These are phyloP conservation scores for Aureobasidium sp. DNA, from an alignment of 2,329 filamentous ascomycete genomes.

Conservation along the genomic window DNA sequence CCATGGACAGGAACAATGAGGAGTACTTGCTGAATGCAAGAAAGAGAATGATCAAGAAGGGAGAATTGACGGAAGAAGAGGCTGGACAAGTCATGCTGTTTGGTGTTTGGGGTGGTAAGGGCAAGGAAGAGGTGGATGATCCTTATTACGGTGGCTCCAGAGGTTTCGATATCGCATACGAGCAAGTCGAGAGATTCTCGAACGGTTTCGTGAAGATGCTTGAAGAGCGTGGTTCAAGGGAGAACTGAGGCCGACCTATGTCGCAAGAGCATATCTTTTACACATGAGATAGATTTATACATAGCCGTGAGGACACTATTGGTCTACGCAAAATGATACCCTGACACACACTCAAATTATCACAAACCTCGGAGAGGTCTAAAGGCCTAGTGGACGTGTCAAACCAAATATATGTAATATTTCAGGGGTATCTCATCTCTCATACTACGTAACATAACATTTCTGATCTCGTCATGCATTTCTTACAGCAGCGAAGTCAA, in stretches of 20 bases:
- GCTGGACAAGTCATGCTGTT: conserved; percentile 54
- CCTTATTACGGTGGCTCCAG: conserved; percentile 86
- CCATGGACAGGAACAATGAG: conserved; percentile 85
- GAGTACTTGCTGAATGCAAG: conserved; percentile 59
- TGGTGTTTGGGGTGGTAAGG: conserved; percentile 65
- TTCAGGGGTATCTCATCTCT: neutral
- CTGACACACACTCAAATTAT: neutral
- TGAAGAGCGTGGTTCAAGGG: conserved; percentile 27
- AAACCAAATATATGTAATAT: neutral
- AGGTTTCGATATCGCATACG: conserved; percentile 79
- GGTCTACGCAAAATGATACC: neutral
- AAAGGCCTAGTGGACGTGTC: neutral
- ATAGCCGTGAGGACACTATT: neutral
- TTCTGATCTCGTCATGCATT: neutral
- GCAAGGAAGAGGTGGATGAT: conserved; percentile 66
- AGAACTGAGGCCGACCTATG: neutral
- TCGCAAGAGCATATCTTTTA: neutral
- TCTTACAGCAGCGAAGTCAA: conserved; percentile 17
- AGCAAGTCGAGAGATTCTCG: conserved; percentile 73
- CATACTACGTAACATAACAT: neutral
- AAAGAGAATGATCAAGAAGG: conserved; percentile 42
- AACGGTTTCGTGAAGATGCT: conserved; percentile 64
- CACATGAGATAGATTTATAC: neutral
- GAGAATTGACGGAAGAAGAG: conserved; percentile 34
- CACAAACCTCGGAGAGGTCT: no score